Evolutionary conservation across 371 early-diverging fungal genomes (phyloP).

Genomic region (Mortierella sp.): DNA sequence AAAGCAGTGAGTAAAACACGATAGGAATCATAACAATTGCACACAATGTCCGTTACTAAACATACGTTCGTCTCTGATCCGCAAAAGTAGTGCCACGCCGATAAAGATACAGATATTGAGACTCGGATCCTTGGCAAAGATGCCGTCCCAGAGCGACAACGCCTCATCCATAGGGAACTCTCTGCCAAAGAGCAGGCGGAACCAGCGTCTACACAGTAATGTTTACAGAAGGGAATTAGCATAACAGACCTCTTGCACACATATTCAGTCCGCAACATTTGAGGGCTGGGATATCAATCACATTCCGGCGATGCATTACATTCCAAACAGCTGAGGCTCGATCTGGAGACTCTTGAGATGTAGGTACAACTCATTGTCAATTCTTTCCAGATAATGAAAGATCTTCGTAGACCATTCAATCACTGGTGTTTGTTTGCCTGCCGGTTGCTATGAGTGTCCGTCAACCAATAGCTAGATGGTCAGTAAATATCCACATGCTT

Average conservation of each 20-base stretch:
- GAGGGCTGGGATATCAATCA: too few species aligned
- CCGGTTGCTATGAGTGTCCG: constrained; percentile 60
- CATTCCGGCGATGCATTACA: too few species aligned
- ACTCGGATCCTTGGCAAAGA: constrained; percentile 83
- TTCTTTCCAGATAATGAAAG: constrained; percentile 62
- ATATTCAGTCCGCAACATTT: too few species aligned
- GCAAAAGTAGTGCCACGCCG: constrained; percentile 78
- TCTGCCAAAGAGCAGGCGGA: constrained; percentile 91
- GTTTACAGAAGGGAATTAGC: too few species aligned
- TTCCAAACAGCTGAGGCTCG: constrained; percentile 94
- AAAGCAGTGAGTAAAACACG: neutral
- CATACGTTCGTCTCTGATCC: constrained; percentile 82
- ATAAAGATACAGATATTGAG: constrained; percentile 86
- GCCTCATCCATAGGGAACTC: constrained; percentile 84
- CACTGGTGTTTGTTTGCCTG: constrained; percentile 80
- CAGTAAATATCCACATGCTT: too few species aligned
- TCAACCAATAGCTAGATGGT: neutral
- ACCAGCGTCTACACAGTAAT: constrained; percentile 78
- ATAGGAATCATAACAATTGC: neutral
- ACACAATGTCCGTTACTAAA: neutral
- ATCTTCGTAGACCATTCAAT: constrained; percentile 76
- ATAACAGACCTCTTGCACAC: constrained; percentile 42
- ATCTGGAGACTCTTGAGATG: constrained; percentile 81
- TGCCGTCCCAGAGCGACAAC: constrained; percentile 88
- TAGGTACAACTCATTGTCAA: constrained; percentile 77